phyloP scores from a whole-genome alignment of 2,329 filamentous ascomycete species.

The Coniochaeta sp. region DNA sequence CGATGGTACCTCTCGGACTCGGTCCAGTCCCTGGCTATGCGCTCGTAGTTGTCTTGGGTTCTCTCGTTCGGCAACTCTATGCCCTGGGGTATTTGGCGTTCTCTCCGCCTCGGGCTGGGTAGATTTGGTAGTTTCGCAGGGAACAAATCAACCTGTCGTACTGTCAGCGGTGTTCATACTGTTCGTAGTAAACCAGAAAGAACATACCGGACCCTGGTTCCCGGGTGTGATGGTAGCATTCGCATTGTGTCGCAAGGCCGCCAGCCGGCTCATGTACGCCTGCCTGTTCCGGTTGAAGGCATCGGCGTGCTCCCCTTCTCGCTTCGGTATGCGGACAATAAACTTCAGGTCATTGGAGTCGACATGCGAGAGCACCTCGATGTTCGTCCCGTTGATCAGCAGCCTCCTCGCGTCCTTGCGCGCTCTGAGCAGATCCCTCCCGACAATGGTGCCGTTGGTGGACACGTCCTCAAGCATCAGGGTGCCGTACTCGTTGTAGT shows the following conservation, averaged over 20 bases:
- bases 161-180: background rate
- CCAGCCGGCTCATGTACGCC: slow-evolving; percentile 50
- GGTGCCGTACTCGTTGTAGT: slow-evolving; percentile 74
- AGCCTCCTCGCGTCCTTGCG: slow-evolving; percentile 44
- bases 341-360: slow-evolving; percentile 62
- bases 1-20: slow-evolving; percentile 83
- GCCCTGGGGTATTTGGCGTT: background rate
- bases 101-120: background rate
- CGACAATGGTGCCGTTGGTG: slow-evolving; percentile 91
- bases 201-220: slow-evolving; percentile 38
- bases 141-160: slow-evolving; percentile 16
- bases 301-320: slow-evolving; percentile 57
- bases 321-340: slow-evolving; percentile 74
- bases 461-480: slow-evolving; percentile 92
- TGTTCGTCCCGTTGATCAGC: slow-evolving; percentile 64
- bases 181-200: too few relatives aligned
- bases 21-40: slow-evolving; percentile 61
- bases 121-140: background rate
- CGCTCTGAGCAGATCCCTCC: slow-evolving; percentile 56
- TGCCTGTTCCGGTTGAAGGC: slow-evolving; percentile 63
- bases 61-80: slow-evolving; percentile 5
- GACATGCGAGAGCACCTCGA: slow-evolving; percentile 58
- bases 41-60: slow-evolving; percentile 23
- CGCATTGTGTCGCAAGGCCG: slow-evolving; percentile 21
- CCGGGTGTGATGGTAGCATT: slow-evolving; percentile 39